These are phyloP conservation scores for Aechmea fasciata DNA, from an alignment of 176 grass and related monocot species.

Conservation along the genomic window DNA sequence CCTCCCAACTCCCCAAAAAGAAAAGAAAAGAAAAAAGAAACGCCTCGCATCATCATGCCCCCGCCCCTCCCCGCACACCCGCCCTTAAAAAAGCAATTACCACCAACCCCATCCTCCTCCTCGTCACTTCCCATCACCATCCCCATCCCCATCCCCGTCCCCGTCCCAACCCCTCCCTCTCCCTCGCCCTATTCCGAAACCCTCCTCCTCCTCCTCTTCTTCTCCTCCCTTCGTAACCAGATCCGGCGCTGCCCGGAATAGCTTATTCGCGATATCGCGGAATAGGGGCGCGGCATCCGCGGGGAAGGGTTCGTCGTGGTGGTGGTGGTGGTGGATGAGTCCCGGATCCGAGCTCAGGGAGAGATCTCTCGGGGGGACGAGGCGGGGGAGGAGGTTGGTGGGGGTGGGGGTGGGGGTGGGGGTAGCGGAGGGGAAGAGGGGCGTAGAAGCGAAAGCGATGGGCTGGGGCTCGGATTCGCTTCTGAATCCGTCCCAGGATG, in stretches of 20 bases:
- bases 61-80: constrained; percentile 18
- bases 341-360: constrained; percentile 4
- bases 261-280: constrained; percentile 1
- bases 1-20: too few relatives aligned
- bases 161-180: neutral
- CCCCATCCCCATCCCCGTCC: neutral
- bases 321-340: constrained; percentile 10
- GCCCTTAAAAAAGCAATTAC: constrained; percentile 19
- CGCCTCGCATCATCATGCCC: constrained; percentile 2
- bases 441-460: constrained; percentile 31
- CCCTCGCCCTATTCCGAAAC: constrained; percentile 1
- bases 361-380: constrained; percentile 4
- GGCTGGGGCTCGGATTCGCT: constrained; percentile 40
- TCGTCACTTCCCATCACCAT: neutral
- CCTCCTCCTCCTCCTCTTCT: constrained; percentile 20
- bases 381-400: neutral
- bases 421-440: constrained; percentile 22
- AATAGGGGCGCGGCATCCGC: neutral
- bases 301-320: neutral
- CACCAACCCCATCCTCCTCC: neutral
- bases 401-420: neutral
- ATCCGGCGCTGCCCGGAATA: constrained; percentile 21
- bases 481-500: constrained; percentile 14
- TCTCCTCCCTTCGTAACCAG: constrained; percentile 37
- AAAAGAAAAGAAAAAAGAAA: too few relatives aligned